Percentiles rank a stretch among this genome's conserved stretches.
phyloP scores from a whole-genome alignment of 2,329 filamentous ascomycete genomes.

The Cordyceps cicadae region DNA sequence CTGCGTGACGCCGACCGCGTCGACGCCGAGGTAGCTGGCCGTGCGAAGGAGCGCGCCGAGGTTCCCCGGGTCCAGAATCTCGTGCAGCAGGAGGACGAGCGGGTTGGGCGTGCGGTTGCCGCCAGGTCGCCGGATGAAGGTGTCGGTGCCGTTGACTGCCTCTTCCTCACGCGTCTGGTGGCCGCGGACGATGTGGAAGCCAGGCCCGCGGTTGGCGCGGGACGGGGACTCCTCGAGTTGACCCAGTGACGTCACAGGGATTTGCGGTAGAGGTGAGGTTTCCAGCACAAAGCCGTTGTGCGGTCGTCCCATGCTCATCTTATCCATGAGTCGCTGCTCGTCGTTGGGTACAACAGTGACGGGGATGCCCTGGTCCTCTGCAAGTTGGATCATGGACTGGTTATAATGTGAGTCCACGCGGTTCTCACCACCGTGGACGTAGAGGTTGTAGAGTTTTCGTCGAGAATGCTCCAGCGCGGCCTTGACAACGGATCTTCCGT shows the following conservation, averaged over 20 bases:
- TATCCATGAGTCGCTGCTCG: conserved; percentile 65
- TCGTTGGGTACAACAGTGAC: conserved; percentile 51
- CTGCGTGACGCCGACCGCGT: conserved; percentile 70
- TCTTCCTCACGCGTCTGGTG: conserved; percentile 68
- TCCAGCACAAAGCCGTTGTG: conserved; percentile 90
- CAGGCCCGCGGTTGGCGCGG: conserved; percentile 23
- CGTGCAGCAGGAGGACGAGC: conserved; percentile 65
- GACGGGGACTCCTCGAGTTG: conserved; percentile 31
- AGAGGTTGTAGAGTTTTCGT: conserved; percentile 75
- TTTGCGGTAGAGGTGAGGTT: conserved; percentile 69
- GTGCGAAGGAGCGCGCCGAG: conserved; percentile 82
- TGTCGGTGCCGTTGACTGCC: conserved; percentile 59
- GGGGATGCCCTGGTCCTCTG: conserved; percentile 40
- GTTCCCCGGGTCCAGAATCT: conserved; percentile 80
- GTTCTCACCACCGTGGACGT: conserved; percentile 58
- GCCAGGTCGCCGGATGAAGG: conserved; percentile 33
- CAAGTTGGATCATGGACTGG: conserved; percentile 35
- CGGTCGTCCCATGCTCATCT: conserved; percentile 71
- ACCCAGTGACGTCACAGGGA: conserved; percentile 55
- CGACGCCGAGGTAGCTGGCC: conserved; percentile 82
- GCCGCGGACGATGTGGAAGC: conserved; percentile 53
- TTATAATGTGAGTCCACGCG: conserved; percentile 42
- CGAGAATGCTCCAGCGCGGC: conserved; percentile 61
- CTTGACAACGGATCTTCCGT: conserved; percentile 72
- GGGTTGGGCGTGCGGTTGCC: conserved; percentile 42